A percentile compares a stretch with the other conserved stretches of the same genome.
Evolutionary conservation across 2,329 filamentous ascomycete genomes (phyloP).

Genomic region (Lachnellula arida): DNA sequence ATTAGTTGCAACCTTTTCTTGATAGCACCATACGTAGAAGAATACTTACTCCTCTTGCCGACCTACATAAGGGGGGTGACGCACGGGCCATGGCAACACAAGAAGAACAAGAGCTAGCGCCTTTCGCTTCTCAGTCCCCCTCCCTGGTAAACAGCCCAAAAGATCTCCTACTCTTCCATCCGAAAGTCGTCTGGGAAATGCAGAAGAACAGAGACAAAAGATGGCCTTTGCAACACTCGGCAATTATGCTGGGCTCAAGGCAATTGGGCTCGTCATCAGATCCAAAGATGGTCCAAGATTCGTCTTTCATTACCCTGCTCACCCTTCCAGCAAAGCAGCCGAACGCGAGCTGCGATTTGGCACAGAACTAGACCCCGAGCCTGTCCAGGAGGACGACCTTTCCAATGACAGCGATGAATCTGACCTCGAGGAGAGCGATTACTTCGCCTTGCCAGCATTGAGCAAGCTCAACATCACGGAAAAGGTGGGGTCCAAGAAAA

Average conservation of each 20-base stretch:
- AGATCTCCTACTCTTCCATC: background rate
- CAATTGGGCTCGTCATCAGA: slow-evolving; percentile 35
- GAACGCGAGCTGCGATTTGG: slow-evolving; percentile 25
- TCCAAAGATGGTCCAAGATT: slow-evolving; percentile 75
- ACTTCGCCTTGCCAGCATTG: slow-evolving; percentile 33
- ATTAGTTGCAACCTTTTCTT: no score
- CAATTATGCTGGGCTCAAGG: slow-evolving; percentile 46
- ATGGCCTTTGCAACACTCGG: slow-evolving; percentile 7
- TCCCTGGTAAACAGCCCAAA: background rate
- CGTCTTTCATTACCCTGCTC: slow-evolving; percentile 81
- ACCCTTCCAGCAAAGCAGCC: slow-evolving; percentile 38
- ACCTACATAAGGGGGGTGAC: background rate
- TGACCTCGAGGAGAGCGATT: slow-evolving; percentile 47
- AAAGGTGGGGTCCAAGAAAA: slow-evolving; percentile 11
- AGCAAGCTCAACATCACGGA: slow-evolving; percentile 21
- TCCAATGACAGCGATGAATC: slow-evolving; percentile 33
- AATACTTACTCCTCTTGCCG: background rate
- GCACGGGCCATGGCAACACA: background rate
- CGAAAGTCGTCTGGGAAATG: background rate
- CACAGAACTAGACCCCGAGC: slow-evolving; percentile 30
- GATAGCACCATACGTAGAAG: no score
- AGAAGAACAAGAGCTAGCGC: background rate
- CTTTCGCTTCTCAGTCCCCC: background rate
- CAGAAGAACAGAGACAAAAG: slow-evolving; percentile 1
- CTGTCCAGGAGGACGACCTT: slow-evolving; percentile 21